Percentiles rank a stretch among this genome's conserved stretches.
phyloP scores from a whole-genome alignment of 805 yeast genomes.

The Grigorovia transvaalensis region DNA sequence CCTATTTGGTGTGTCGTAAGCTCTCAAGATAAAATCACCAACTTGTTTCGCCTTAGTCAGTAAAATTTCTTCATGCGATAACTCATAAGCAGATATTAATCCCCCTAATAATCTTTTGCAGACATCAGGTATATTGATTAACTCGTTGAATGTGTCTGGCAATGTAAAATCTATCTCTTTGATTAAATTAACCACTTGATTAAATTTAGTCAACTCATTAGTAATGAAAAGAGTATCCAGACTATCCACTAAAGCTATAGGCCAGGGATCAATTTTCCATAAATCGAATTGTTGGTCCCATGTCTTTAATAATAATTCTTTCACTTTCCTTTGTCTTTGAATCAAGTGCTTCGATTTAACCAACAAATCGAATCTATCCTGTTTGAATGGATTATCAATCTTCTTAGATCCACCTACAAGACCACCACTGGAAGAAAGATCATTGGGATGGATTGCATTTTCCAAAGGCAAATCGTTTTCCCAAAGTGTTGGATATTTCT shows the following conservation, averaged over 20 bases:
- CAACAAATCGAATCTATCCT: background rate
- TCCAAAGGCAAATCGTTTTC: slow-evolving; percentile 17
- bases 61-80: slow-evolving; percentile 31
- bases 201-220: slow-evolving; percentile 32
- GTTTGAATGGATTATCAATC: background rate
- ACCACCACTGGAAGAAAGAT: background rate
- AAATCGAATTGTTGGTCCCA: slow-evolving; percentile 29
- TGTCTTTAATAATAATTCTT: slow-evolving; percentile 18
- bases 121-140: slow-evolving; percentile 40
- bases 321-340: background rate
- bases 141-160: slow-evolving; percentile 34
- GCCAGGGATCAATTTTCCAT: slow-evolving; percentile 28
- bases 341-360: background rate
- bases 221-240: slow-evolving; percentile 42
- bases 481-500: slow-evolving; percentile 19
- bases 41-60: slow-evolving; percentile 33
- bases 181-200: slow-evolving; percentile 31
- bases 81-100: slow-evolving; percentile 40
- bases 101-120: slow-evolving; percentile 40
- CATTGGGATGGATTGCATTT: background rate
- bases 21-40: slow-evolving; percentile 40
- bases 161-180: slow-evolving; percentile 32
- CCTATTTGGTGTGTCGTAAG: slow-evolving; percentile 50
- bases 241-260: slow-evolving; percentile 40
- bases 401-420: background rate